Conservation (phyloP, 2,329 filamentous ascomycete species). For the Ceratocystis smalleyi region DNA sequence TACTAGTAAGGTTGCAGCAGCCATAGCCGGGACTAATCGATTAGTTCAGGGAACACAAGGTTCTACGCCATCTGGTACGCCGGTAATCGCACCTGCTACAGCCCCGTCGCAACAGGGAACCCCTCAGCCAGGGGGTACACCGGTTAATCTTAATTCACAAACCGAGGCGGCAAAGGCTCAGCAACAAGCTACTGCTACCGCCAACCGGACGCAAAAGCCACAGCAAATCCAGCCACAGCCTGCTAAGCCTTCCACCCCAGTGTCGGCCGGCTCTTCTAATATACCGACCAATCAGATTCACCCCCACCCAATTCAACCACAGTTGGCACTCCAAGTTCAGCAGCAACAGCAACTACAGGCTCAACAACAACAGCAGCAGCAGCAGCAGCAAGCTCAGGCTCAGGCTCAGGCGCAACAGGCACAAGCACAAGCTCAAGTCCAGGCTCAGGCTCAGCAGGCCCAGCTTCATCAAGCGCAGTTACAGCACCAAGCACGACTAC, state of each 20-base stretch:
- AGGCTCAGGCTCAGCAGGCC: slow-evolving; percentile 18
- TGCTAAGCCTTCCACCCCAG: slow-evolving; percentile 12
- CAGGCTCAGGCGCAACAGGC: slow-evolving; percentile 20
- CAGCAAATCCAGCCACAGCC: slow-evolving; percentile 14
- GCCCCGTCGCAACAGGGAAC: slow-evolving; percentile 2
- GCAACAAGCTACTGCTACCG: slow-evolving; percentile 11
- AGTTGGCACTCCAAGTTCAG: slow-evolving; percentile 19
- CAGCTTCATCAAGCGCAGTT: slow-evolving; percentile 18
- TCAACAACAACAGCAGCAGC: slow-evolving; percentile 22
- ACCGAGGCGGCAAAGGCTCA: slow-evolving; percentile 17
- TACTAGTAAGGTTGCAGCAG: slow-evolving; percentile 12
- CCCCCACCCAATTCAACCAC: slow-evolving; percentile 18
- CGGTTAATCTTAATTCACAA: slow-evolving; percentile 4
- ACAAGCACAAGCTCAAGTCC: slow-evolving; percentile 19
- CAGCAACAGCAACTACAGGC: slow-evolving; percentile 8
- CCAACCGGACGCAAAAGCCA: slow-evolving; percentile 8
- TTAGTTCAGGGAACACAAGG: slow-evolving; percentile 4
- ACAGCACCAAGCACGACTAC: slow-evolving; percentile 9
- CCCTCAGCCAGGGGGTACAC: background rate
- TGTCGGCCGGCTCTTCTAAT: background rate
- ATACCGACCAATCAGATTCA: slow-evolving; percentile 14
- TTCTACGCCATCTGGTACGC: background rate
- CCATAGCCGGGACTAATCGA: slow-evolving; percentile 11
- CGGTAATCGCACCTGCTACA: slow-evolving; percentile 2
- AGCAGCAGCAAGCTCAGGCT: slow-evolving; percentile 17